Percentiles rank a stretch among this genome's conserved stretches.
These are phyloP conservation scores for Mycotypha africana DNA, from an alignment of 371 early-diverging fungal genomes.

Conservation along the genomic window DNA sequence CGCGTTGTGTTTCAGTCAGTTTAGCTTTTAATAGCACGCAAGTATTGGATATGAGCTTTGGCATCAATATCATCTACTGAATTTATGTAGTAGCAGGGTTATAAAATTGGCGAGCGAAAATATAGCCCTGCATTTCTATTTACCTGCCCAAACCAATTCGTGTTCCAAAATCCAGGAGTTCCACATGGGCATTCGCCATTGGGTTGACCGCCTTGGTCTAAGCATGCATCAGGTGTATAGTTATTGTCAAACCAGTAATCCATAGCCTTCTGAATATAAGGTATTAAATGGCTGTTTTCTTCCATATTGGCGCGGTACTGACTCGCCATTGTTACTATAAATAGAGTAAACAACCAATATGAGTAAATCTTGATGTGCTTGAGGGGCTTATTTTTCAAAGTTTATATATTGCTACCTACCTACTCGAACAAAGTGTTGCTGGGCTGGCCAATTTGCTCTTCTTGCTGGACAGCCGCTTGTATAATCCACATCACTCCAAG, in stretches of 20 bases:
- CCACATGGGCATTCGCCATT: conserved; percentile 25
- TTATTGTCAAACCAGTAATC: conserved; percentile 22
- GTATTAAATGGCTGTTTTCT: conserved; percentile 3
- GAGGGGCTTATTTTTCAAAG: no score
- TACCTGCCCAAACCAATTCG: conserved; percentile 30
- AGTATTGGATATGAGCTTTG: conserved; percentile 12
- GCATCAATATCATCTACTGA: conserved; percentile 18
- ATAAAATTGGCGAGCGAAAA: no score
- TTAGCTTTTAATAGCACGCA: conserved; percentile 16
- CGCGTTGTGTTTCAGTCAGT: conserved; percentile 6
- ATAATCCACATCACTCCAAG: conserved; percentile 23
- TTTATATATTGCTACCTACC: background rate
- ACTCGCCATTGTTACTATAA: conserved; percentile 20
- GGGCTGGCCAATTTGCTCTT: conserved; percentile 29
- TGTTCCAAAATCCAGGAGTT: conserved; percentile 30
- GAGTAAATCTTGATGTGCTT: no score
- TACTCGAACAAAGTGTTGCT: conserved; percentile 18
- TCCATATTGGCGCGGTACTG: conserved; percentile 4
- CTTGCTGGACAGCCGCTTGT: conserved; percentile 18
- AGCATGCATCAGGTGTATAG: conserved; percentile 17
- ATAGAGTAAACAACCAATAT: no score
- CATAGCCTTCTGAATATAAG: conserved; percentile 12
- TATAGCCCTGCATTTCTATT: no score
- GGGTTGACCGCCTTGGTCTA: conserved; percentile 21
- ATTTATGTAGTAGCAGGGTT: no score